Evolutionary conservation across 108 stramenopile species (phyloP).

Genomic region (Hondaea fermentalgiana): DNA sequence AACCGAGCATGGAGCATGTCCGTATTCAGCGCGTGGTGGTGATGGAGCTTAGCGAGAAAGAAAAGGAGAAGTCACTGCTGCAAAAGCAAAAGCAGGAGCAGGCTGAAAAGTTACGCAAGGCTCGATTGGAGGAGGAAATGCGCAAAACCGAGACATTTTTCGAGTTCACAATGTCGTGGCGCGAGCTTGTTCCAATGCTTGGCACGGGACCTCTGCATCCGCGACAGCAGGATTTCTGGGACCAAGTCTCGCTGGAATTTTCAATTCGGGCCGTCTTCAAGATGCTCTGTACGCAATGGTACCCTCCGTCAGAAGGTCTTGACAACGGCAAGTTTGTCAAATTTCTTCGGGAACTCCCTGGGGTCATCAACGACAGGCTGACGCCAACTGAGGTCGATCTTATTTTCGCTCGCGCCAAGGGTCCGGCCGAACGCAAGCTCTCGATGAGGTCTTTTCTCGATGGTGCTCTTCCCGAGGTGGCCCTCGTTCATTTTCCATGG

Average conservation of each 20-base stretch:
- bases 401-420: background rate
- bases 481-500: background rate
- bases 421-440: background rate
- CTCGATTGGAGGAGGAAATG: background rate
- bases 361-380: background rate
- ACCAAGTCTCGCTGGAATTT: background rate
- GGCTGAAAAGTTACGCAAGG: background rate
- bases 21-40: background rate
- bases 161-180: background rate
- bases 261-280: background rate
- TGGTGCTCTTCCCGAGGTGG: background rate
- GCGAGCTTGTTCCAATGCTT: background rate
- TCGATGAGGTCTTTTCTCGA: background rate
- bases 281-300: background rate
- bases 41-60: background rate
- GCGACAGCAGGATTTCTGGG: background rate
- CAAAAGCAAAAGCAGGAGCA: constrained; percentile 12
- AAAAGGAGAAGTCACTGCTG: background rate
- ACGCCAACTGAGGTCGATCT: background rate
- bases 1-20: background rate
- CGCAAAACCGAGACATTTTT: background rate
- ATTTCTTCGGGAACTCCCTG: background rate
- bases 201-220: background rate
- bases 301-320: background rate
- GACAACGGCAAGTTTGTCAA: constrained; percentile 11